Percentiles rank a stretch among this genome's conserved stretches.
phyloP scores from a whole-genome alignment of 768 basidiomycete genomes.

The Boletellus sp. region DNA sequence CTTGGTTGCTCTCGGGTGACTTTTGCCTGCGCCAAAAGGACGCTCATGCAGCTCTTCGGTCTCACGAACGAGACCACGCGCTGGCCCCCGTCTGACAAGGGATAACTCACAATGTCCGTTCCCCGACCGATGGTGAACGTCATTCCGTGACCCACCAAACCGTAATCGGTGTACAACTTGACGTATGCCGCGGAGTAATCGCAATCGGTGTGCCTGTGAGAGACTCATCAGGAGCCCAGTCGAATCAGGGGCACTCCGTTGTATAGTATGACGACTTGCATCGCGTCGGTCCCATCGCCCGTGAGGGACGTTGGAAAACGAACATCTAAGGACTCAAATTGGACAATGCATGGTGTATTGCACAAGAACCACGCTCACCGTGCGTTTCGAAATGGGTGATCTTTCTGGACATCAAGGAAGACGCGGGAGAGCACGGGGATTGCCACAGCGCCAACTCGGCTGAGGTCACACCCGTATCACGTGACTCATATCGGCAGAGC shows the following conservation, averaged over 20 bases:
- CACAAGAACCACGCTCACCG: conserved; percentile 34
- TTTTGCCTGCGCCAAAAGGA: not conserved
- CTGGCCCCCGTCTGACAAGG: no score
- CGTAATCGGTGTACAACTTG: conserved; percentile 57
- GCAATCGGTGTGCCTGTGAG: conserved; percentile 79
- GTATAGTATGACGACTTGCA: conserved; percentile 46
- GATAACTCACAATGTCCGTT: conserved; percentile 71
- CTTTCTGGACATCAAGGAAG: conserved; percentile 23
- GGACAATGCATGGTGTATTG: not conserved
- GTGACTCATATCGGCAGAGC: no score
- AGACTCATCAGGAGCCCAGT: conserved; percentile 1
- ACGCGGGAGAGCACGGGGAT: no score
- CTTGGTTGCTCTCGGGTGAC: no score
- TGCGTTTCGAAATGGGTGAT: conserved; percentile 55
- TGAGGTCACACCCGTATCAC: not conserved
- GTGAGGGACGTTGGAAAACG: conserved; percentile 90
- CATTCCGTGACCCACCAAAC: conserved; percentile 80
- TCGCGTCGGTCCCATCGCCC: conserved; percentile 90
- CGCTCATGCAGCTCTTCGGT: not conserved
- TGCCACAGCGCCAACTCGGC: conserved; percentile 7
- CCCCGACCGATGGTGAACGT: conserved; percentile 92
- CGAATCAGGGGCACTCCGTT: not conserved
- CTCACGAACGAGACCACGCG: not conserved
- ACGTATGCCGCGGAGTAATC: conserved; percentile 94
- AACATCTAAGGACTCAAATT: conserved; percentile 49